Base-by-base conservation (phyloP, 2,329 filamentous ascomycete species). In the Fusarium sp. region DNA sequence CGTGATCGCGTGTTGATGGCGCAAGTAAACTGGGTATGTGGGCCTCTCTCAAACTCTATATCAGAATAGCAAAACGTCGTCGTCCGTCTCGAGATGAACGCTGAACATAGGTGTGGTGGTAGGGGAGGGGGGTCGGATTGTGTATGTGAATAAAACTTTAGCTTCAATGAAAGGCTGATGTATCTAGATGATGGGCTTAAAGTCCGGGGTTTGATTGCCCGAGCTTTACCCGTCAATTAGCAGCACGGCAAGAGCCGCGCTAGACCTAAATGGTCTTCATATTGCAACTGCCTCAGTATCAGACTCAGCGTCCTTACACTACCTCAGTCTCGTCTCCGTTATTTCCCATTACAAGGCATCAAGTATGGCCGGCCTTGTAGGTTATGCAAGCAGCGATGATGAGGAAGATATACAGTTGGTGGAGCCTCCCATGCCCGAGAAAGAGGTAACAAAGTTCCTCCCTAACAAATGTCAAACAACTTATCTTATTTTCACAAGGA, bases 351-450 rank as follows among this genome's bases (percentile, higher is more conserved):
- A 20, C 39, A n/a, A 50, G 41, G 27, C 45, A 66, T 39, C 14
- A 80, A 70, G 48, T 25, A 74, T 83, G 81, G 79, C 78, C 42
- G 82, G 79, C 3, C 79, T 86, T 14, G 84, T 86, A 10, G 78
- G 72, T 33, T 86, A 86, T 63, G 83, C 79, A 15, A 86, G 84
- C 68, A 86, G 84, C 55, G 83, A 85, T 41, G 84, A 85, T 3
- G 84, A 84, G 8, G 80, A 82, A 5, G 81, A 80, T 4, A 66
- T 67, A 5, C 50, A 72, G 11, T 47, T 56, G 10, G 21, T 46
- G 14, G 51, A 72, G 25, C 20, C 69, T 37, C 18, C 43, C 11
- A 31, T 17, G 13, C 23, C 33, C 3, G 41, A 48, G 14, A 40
- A 51, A 49, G 64, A 56, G 63, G 72, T 72, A 67, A 39, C 33